Conservation (phyloP, 2,329 filamentous ascomycete genomes). For the Fusarium albosuccineum region DNA sequence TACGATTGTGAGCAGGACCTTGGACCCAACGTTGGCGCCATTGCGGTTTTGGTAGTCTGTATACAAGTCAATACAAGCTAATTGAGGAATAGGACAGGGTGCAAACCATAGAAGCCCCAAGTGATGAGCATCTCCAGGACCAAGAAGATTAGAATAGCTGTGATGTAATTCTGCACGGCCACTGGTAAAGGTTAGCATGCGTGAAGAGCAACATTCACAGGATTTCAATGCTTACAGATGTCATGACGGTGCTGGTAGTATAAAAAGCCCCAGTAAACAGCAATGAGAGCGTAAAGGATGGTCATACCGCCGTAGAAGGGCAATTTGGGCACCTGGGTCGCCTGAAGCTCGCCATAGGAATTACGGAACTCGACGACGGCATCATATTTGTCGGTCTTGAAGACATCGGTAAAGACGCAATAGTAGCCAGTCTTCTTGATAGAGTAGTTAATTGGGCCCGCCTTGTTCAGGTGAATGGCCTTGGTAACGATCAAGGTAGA, state of each 20-base stretch:
- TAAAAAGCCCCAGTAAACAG: slow-evolving; percentile 88
- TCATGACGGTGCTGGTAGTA: slow-evolving; percentile 96
- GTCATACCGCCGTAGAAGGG: slow-evolving; percentile 97
- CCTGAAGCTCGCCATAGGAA: slow-evolving; percentile 94
- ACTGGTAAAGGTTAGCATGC: slow-evolving; percentile 62
- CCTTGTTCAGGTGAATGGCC: slow-evolving; percentile 84
- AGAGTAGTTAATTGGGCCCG: slow-evolving; percentile 81
- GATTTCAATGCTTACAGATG: slow-evolving; percentile 71
- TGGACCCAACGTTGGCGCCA: slow-evolving; percentile 85
- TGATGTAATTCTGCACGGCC: slow-evolving; percentile 99
- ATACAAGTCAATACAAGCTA: slow-evolving; percentile 48
- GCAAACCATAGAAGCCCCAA: slow-evolving; percentile 92
- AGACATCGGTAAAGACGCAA: slow-evolving; percentile 85
- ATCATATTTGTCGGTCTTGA: slow-evolving; percentile 76
- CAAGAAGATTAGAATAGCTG: slow-evolving; percentile 93
- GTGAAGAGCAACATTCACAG: neutral
- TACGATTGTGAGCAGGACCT: slow-evolving; percentile 90
- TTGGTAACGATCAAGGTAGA: slow-evolving; percentile 80
- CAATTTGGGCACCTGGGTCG: slow-evolving; percentile 94
- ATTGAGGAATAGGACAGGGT: neutral
- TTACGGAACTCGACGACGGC: slow-evolving; percentile 94
- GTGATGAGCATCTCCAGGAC: slow-evolving; percentile 98
- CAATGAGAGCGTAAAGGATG: slow-evolving; percentile 91
- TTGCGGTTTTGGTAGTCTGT: slow-evolving; percentile 92
- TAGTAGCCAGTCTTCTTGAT: slow-evolving; percentile 96